Evolutionary conservation across 2,329 filamentous ascomycete species (phyloP).

Genomic region (Beauveria medogensis): DNA sequence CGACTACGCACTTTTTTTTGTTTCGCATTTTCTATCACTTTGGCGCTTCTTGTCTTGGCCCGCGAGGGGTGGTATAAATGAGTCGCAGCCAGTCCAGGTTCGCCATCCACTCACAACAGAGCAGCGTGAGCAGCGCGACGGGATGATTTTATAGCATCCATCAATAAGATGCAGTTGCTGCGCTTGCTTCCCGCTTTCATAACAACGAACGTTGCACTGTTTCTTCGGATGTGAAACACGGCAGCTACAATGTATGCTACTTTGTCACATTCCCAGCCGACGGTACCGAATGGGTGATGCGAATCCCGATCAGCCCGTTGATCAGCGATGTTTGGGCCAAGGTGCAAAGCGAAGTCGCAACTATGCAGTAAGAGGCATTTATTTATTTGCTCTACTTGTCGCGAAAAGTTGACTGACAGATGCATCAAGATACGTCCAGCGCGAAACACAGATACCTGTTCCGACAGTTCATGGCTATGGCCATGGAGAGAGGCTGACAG

Average conservation of each 20-base stretch:
- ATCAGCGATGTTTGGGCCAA: not conserved
- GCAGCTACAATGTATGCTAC: not conserved
- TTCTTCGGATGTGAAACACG: not conserved
- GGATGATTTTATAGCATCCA: not conserved
- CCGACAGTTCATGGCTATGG: not conserved
- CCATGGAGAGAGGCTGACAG: not conserved
- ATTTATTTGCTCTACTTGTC: not conserved
- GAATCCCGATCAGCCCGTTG: not conserved
- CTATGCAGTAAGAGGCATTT: not conserved
- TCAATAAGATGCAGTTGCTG: not conserved
- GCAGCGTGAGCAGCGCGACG: not conserved
- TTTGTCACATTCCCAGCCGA: not conserved
- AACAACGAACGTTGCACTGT: not conserved
- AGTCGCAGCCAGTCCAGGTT: not conserved
- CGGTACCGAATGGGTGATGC: not conserved
- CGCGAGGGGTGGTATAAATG: not conserved
- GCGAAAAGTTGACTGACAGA: not conserved
- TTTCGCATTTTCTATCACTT: not conserved
- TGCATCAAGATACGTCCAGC: not conserved
- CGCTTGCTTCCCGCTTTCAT: not conserved
- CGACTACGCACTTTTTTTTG: not conserved
- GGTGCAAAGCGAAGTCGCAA: not conserved
- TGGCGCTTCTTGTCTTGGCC: not conserved
- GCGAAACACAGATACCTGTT: not conserved
- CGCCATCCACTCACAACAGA: not conserved